phyloP scores from a whole-genome alignment of 2,329 filamentous ascomycete genomes.

The Cordyceps fumosorosea region DNA sequence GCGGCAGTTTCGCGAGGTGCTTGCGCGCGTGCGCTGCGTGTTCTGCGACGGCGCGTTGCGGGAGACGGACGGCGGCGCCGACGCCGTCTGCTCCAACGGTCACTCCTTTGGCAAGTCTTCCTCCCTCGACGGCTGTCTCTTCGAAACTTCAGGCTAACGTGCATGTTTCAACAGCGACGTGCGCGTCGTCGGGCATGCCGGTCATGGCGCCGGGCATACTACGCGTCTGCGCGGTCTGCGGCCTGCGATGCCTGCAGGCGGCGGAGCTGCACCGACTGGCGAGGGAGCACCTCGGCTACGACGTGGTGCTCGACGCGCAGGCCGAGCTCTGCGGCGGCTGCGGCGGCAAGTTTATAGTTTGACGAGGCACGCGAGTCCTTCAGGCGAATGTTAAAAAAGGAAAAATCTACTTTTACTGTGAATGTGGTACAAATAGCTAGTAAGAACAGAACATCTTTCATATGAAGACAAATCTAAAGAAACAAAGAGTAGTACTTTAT shows the following conservation, averaged over 20 bases:
- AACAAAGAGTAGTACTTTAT: too few relatives aligned
- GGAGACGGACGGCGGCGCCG: slow-evolving; percentile 21
- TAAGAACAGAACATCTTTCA: too few relatives aligned
- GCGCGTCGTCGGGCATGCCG: slow-evolving; percentile 46
- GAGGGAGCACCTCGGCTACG: slow-evolving; percentile 23
- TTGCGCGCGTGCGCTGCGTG: slow-evolving; percentile 35
- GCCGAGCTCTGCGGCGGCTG: slow-evolving; percentile 34
- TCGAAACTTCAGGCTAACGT: not conserved
- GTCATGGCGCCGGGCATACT: slow-evolving; percentile 49
- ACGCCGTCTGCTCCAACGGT: slow-evolving; percentile 32
- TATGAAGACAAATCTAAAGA: too few relatives aligned
- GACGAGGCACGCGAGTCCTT: not conserved
- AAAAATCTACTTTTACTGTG: not conserved
- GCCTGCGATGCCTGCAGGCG: slow-evolving; percentile 41
- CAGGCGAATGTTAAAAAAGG: not conserved
- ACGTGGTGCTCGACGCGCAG: slow-evolving; percentile 24
- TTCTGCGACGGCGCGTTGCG: slow-evolving; percentile 37
- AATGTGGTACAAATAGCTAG: too few relatives aligned
- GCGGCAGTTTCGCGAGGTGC: slow-evolving; percentile 32
- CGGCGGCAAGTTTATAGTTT: slow-evolving; percentile 37
- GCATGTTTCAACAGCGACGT: slow-evolving; percentile 31
- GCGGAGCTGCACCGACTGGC: slow-evolving; percentile 34
- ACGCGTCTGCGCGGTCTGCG: slow-evolving; percentile 48
- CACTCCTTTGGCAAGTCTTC: slow-evolving; percentile 34
- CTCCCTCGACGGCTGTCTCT: not conserved